Conservation (phyloP, 2,329 filamentous ascomycete genomes). For the Trichoderma simmonsii region DNA sequence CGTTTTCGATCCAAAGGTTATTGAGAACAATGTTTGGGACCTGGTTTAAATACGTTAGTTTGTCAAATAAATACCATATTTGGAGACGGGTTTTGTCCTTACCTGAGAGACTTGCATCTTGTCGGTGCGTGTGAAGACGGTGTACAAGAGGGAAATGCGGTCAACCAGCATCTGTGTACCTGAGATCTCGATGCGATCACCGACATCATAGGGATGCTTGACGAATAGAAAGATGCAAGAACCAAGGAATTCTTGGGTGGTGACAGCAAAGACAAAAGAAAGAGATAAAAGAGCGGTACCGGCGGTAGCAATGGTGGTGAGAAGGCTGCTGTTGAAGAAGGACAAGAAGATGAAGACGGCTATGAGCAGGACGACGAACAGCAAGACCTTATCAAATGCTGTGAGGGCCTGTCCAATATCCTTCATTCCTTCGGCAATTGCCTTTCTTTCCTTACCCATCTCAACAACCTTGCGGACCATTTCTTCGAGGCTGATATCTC, state of each 20-base stretch:
- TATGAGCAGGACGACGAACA: slow-evolving; percentile 76
- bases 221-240: slow-evolving; percentile 98
- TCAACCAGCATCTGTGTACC: slow-evolving; percentile 75
- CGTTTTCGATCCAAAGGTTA: slow-evolving; percentile 91
- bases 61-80: not conserved
- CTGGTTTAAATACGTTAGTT: slow-evolving; percentile 35
- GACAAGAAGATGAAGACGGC: slow-evolving; percentile 83
- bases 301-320: slow-evolving; percentile 81
- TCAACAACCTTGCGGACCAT: slow-evolving; percentile 87
- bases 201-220: slow-evolving; percentile 96
- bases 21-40: slow-evolving; percentile 92
- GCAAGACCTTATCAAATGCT: slow-evolving; percentile 82
- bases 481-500: slow-evolving; percentile 91
- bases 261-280: slow-evolving; percentile 94
- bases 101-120: slow-evolving; percentile 71
- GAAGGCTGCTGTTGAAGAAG: slow-evolving; percentile 83
- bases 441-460: slow-evolving; percentile 80
- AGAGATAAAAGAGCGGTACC: slow-evolving; percentile 89
- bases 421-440: slow-evolving; percentile 90
- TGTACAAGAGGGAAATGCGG: slow-evolving; percentile 90
- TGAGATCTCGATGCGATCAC: slow-evolving; percentile 83
- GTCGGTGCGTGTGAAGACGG: slow-evolving; percentile 80
- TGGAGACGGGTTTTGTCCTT: slow-evolving; percentile 15
- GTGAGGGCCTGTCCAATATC: slow-evolving; percentile 93
- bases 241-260: slow-evolving; percentile 91